Base-by-base conservation (phyloP, 306 rosid species). In the Spatholobus suberectus region DNA sequence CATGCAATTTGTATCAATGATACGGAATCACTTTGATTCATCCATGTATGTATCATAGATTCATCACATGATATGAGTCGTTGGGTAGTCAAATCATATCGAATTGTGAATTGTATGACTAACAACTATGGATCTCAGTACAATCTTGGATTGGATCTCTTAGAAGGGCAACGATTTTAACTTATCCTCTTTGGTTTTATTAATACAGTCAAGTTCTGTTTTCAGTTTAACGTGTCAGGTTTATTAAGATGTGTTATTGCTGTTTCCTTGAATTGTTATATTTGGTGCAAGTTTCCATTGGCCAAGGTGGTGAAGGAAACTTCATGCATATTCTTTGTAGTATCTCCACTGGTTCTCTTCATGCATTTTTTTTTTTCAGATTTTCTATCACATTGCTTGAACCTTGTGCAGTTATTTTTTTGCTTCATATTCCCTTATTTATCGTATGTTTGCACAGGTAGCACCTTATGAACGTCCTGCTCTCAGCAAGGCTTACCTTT, bases 381-480 rank as follows among this genome's bases (percentile, higher is more conserved):
- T 55, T 18, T 62, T 41, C 37, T n/a, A 26, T 26, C 46, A 5
- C 17, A 5, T 10, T 10, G 24, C 12, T 43, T 77, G 44, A 52
- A 29, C 63, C 41, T 52, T 12, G 10, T 47, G 85, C 49, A 8
- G 15, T 83, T 75, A 57, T 75, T 47, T 34, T 43, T 47, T 40
- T 54, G 54, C 26, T 68, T 59, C 47, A 21, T 27, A 38, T 72
- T 59, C 78, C 80, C 80, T 74, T 13, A 75, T 76, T 23, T 41
- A 14, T 44, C 6, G 1, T 46, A 46, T 83, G 35, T 41, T 17
- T 76, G 47, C 11, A 17, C 86, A 96, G 99, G 99, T 94, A n/a
- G 97, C 98, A 67, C 99, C 99, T 35, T 96, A 96, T 66, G 99
- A 96, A 84, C 99, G 99, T 79, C 98, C 99, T 84, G 99, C 98